Base-by-base conservation (phyloP, 352 stramenopile genomes). In the Pythium scleroteichum region DNA sequence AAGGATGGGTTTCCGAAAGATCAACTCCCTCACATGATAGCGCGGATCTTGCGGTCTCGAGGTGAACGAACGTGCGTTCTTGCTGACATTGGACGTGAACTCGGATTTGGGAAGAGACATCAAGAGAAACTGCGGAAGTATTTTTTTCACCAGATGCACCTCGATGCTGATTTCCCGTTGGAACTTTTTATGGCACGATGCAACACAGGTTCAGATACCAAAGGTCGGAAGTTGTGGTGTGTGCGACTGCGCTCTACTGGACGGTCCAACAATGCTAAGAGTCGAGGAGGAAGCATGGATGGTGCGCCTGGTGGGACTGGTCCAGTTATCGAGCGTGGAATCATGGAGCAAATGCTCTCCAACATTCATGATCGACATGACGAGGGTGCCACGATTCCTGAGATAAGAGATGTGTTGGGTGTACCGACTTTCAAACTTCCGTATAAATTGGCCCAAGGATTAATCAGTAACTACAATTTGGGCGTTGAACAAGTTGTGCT, bases 391-490 rank as follows among this genome's bases (percentile, higher is more conserved):
- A 93, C 85, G 17, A 88, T 95, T 22, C 83, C 85, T 12, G 83
- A 95, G 49, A 70, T 95, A 27, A 78, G 83, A 53, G 85, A 95
- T 61, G 57, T 89, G 19, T 64, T 92, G 8, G 83, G 82, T 27
- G 84, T 93, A 4, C 83, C 85, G 29, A 90, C 84, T n/a, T 91
- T 92, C 62, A 91, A 92, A 62, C 59, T 93, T 3, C 84, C 84
- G 23, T 93, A 93, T 66, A 91, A 90, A 23, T 57, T 93, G 40
- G 81, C 84, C 0, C 84, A 93, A 62, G 78, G 79, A 4, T 62
- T 93, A 58, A 93, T 93, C 38, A 77, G 77, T 56, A 88, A 88
- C 61, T 93, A 94, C 67, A 89, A 81, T 44, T 69, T 94, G 41
- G 78, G 67, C 1, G 85, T 94, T 19, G 80, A 88, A 46, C 79